phyloP scores from a whole-genome alignment of 2,329 filamentous ascomycete genomes.

The Colletotrichum sp. region DNA sequence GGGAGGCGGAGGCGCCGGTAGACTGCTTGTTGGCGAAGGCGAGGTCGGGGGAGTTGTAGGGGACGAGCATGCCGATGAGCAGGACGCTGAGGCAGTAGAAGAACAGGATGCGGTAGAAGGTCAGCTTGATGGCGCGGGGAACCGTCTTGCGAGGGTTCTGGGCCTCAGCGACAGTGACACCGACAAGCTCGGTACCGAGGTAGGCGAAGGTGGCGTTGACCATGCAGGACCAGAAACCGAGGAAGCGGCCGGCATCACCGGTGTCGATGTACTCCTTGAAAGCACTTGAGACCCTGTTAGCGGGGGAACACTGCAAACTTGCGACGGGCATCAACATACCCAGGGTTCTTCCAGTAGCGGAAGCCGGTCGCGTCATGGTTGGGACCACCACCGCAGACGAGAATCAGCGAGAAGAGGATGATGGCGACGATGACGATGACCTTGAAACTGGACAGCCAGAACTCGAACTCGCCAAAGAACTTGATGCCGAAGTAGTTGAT shows the following conservation, averaged over 20 bases:
- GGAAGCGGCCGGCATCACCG: slow-evolving; percentile 56
- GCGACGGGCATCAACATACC: slow-evolving; percentile 31
- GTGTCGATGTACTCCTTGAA: slow-evolving; percentile 51
- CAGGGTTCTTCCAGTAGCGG: slow-evolving; percentile 69
- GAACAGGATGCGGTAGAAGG: slow-evolving; percentile 81
- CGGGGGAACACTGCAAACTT: background rate
- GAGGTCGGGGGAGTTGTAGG: slow-evolving; percentile 69
- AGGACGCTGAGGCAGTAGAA: slow-evolving; percentile 80
- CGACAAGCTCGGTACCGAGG: slow-evolving; percentile 77
- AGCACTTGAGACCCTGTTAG: slow-evolving; percentile 34
- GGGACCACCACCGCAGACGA: slow-evolving; percentile 70
- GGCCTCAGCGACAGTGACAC: slow-evolving; percentile 79
- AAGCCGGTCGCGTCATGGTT: slow-evolving; percentile 67
- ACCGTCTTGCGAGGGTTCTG: slow-evolving; percentile 81
- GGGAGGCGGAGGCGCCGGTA: slow-evolving; percentile 65
- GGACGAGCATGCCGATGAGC: slow-evolving; percentile 77
- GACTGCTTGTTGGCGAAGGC: slow-evolving; percentile 56
- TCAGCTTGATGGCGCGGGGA: slow-evolving; percentile 78
- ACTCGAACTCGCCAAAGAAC: slow-evolving; percentile 70
- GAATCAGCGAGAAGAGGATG: slow-evolving; percentile 68
- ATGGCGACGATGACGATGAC: slow-evolving; percentile 70
- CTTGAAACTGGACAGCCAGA: slow-evolving; percentile 71
- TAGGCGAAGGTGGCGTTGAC: slow-evolving; percentile 82
- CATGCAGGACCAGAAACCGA: slow-evolving; percentile 73
- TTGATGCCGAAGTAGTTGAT: slow-evolving; percentile 75